Evolutionary conservation across 139 green algal species (phyloP), one percentile per base, ranked within the genome.

Genomic region (Chlorella sp.): DNA sequence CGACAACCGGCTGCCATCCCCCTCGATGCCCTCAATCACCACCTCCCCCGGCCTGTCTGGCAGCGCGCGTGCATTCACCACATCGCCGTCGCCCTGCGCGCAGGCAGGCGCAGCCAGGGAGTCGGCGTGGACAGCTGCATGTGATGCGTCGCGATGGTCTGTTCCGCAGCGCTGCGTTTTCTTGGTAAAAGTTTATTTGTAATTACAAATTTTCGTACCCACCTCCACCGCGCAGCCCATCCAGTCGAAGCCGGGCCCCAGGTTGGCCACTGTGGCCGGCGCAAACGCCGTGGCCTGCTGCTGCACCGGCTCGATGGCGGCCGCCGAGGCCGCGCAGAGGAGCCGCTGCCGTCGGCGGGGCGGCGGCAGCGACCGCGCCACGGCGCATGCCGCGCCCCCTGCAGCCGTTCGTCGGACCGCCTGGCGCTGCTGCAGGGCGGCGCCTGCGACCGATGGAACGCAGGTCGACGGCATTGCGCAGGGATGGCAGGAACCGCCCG

Each of bases 191-290:
- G 48, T 63, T 74, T 74, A 77, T 86, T 86, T 50, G 81, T 86
- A 76, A 86, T 75, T 40, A 86, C 59, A 2, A 31, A n/a, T 23
- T 15, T 43, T 43, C 12, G 19, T 15, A 66, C 12, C 7, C 53
- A 96, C 93, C 85, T 97, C 87, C 21, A 99, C 92, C 5, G 95
- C 95, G 70, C 93, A 97, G n/a, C 95, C 95, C 64, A 99, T 87
- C 91, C 97, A 98, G 79, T 99, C 95, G 45, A 97, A 99, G 45
- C 95, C 95, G 21, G 95, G 95, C 9, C 95, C 95, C 41, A 99
- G 87, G 83, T 99, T 99, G 6, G 95, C 95, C 2, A 99, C 88
- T 0, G 95, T 99, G 9, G 95, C 94, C 19, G 95, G 95, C 3
- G 93, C 95, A 76, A 98, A 99, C 1, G 93, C 94, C 1, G 65